Evolutionary conservation across 768 basidiomycete genomes (phyloP).

Genomic region (Lactarius psammicola): DNA sequence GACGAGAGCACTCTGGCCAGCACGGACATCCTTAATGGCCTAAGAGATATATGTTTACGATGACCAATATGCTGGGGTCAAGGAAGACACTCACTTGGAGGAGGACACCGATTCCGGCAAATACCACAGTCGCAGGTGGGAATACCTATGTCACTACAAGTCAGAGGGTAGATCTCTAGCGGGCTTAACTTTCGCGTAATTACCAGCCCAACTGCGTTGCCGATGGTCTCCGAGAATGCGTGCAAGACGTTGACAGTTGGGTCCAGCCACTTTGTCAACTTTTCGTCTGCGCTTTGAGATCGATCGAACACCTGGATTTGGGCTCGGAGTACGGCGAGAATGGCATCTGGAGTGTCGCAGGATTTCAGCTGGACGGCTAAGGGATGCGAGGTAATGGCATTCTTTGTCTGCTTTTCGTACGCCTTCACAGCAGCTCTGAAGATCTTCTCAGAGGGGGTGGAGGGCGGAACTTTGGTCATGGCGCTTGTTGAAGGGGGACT

Average conservation of each 20-base stretch:
- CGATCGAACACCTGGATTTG: not conserved
- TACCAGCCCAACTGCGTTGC: slow-evolving; percentile 1
- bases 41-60: not conserved
- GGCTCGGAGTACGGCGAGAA: not conserved
- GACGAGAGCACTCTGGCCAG: not conserved
- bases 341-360: not conserved
- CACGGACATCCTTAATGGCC: not conserved
- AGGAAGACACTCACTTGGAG: not conserved
- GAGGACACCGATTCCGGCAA: not conserved
- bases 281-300: not conserved
- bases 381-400: not conserved
- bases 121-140: not conserved
- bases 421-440: not conserved
- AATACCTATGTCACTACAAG: not conserved
- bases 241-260: not conserved
- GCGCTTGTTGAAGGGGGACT: not conserved
- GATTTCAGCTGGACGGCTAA: not conserved
- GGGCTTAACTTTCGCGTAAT: not conserved
- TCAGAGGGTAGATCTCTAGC: not conserved
- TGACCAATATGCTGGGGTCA: not conserved
- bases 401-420: not conserved
- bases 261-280: not conserved
- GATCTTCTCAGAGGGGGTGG: not conserved
- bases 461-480: not conserved
- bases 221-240: not conserved